Base-by-base conservation (phyloP, 2,329 filamentous ascomycete species). In the Drechmeria coniospora region DNA sequence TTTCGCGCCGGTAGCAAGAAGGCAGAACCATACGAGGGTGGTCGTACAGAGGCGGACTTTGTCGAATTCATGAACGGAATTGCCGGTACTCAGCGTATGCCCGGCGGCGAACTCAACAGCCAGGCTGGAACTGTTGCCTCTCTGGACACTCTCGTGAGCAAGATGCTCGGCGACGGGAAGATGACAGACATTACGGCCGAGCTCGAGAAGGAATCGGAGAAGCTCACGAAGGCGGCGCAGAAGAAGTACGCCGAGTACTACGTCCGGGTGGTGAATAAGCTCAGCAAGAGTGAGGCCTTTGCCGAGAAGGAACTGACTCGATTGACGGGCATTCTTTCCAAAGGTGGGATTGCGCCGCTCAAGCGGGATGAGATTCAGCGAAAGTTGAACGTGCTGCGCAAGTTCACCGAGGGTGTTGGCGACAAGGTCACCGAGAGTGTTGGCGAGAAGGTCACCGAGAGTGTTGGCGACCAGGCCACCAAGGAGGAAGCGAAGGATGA, bases 221-320 rank as follows among this genome's bases (percentile, higher is more conserved):
- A 56, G 28, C 52, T 90, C 28, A 70, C 77, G 57, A 74, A 68
- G 29, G 51, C 59, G 35, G 61, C 59, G 9, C 61, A 72, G 53
- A 55, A 77, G 54, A 82, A 81, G 63, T 92, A 87, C 49, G 82
- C 82, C 25, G 69, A 86, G 57, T 98, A 98, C 70, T 95, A 98
- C 55, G 65, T 90, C 51, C 82, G 81, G 51, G 84, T 92, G 30
- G 79, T 90, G 35, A 72, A 81, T 51, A 95, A 94, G 73, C 61
- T 90, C 37, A 65, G 62, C 49, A 65, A 76, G 53, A 92, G 79
- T 58, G 65, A 79, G 35, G 76, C 64, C 28, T 94, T 82, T 48
- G 82, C 74, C 26, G 61, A 71, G 49, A 95, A 93, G 73, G 87
- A 95, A 65, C 63, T 86, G 36, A 66, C 74, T 35, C 72, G 87